Evolutionary conservation across 108 stramenopile species (phyloP).

Genomic region (Epithemia pelagica): DNA sequence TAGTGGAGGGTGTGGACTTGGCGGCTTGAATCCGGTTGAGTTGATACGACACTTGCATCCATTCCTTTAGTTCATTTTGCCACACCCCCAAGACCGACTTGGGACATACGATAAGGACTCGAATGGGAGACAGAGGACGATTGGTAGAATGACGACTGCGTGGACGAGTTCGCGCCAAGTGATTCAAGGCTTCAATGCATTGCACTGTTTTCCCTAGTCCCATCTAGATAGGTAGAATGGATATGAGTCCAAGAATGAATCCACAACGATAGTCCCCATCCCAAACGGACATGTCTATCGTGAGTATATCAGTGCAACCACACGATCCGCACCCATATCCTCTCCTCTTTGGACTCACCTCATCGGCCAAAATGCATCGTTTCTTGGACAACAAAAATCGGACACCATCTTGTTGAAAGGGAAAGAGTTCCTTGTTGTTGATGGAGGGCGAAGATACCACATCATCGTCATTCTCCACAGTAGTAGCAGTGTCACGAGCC

Average conservation of each 20-base stretch:
- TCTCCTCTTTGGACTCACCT: too few species aligned
- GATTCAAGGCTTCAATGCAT: slow-evolving; percentile 35
- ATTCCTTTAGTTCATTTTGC: slow-evolving; percentile 14
- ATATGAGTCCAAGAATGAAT: too few species aligned
- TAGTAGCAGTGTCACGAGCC: too few species aligned
- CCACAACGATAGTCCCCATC: not conserved
- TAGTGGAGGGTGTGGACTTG: too few species aligned
- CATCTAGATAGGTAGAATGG: not conserved
- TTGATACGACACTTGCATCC: slow-evolving; percentile 4
- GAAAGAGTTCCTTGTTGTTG: slow-evolving; percentile 9
- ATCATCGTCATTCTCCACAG: too few species aligned
- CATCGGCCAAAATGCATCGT: slow-evolving; percentile 51
- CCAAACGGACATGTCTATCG: too few species aligned
- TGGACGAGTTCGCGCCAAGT: not conserved
- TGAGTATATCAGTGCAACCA: too few species aligned
- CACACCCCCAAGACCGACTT: slow-evolving; percentile 21
- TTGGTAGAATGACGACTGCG: not conserved
- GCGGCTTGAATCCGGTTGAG: not conserved
- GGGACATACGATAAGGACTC: slow-evolving; percentile 20
- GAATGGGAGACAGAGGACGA: not conserved
- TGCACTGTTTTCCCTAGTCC: slow-evolving; percentile 65
- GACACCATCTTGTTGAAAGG: slow-evolving; percentile 22
- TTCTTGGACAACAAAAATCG: slow-evolving; percentile 1
- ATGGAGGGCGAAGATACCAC: not conserved
- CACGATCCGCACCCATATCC: too few species aligned